phyloP scores from a whole-genome alignment of 202 grass and related monocot genomes.

The Musa balbisiana region DNA sequence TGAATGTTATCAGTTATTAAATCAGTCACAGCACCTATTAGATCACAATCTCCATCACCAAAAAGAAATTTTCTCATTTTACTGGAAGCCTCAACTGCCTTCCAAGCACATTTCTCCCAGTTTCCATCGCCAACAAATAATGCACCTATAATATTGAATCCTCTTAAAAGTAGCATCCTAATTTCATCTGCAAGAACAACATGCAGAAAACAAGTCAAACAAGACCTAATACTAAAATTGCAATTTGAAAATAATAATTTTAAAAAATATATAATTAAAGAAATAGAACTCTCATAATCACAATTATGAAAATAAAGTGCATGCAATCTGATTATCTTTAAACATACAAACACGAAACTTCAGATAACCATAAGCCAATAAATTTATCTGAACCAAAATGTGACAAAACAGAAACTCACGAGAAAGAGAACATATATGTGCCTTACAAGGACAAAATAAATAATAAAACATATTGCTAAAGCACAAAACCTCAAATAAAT shows the following conservation, averaged over 20 bases:
- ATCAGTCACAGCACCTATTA: conserved; percentile 45
- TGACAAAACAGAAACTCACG: neutral
- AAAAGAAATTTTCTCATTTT: conserved; percentile 45
- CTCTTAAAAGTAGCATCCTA: conserved; percentile 49
- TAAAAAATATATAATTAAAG: neutral
- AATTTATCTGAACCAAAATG: neutral
- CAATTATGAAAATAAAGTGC: neutral
- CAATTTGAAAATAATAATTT: neutral
- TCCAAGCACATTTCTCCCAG: conserved; percentile 23
- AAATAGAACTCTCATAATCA: neutral
- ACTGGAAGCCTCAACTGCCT: conserved; percentile 36
- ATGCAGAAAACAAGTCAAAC: conserved; percentile 8
- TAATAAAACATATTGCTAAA: too few relatives aligned
- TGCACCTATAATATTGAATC: conserved; percentile 72
- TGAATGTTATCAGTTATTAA: conserved; percentile 34
- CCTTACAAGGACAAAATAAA: too few relatives aligned
- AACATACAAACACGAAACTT: neutral
- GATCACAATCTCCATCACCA: conserved; percentile 37
- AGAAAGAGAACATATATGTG: neutral
- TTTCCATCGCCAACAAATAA: conserved; percentile 37
- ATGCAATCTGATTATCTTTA: neutral
- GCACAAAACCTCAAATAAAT: too few relatives aligned
- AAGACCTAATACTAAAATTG: neutral
- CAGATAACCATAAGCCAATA: neutral
- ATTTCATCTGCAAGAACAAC: conserved; percentile 56